Conservation (phyloP, 495 filamentous ascomycete genomes). For the Xylaria telfairii region DNA sequence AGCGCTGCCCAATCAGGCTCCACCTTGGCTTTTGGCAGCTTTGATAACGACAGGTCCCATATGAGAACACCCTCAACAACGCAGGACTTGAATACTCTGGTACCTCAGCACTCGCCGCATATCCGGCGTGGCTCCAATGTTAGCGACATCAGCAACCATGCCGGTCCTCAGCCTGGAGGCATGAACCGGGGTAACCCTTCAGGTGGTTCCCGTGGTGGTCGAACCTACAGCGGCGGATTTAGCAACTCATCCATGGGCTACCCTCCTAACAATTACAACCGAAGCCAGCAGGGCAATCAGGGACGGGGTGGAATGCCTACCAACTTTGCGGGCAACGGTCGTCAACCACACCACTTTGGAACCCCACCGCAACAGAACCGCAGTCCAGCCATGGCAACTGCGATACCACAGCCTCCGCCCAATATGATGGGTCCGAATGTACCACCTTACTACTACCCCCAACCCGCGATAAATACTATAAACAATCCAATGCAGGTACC, state of each 20-base stretch:
- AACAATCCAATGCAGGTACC: conserved; percentile 62
- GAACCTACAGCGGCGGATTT: conserved; percentile 70
- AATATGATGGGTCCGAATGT: no score
- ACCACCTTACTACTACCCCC: conserved; percentile 64
- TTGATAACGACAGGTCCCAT: conserved; percentile 71
- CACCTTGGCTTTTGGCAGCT: conserved; percentile 77
- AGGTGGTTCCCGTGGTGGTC: conserved; percentile 68
- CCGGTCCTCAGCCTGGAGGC: conserved; percentile 56
- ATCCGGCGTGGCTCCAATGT: conserved; percentile 80
- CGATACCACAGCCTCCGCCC: conserved; percentile 66
- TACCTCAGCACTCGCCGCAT: conserved; percentile 68
- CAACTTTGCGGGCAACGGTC: conserved; percentile 57
- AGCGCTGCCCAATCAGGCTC: conserved; percentile 67
- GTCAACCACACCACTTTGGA: conserved; percentile 31
- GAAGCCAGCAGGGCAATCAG: conserved; percentile 61
- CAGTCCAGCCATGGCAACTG: conserved; percentile 73
- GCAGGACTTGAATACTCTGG: conserved; percentile 66
- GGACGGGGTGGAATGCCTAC: conserved; percentile 71
- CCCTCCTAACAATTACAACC: conserved; percentile 66
- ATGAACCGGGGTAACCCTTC: conserved; percentile 48
- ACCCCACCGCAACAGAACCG: conserved; percentile 52
- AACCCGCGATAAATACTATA: conserved; percentile 38
- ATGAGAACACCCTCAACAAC: conserved; percentile 56
- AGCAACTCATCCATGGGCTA: conserved; percentile 67
- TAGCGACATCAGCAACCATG: conserved; percentile 72